Evolutionary conservation across 306 rosid species (phyloP), one percentile per base, ranked within the genome.

Genomic region (Bauhinia variegata): DNA sequence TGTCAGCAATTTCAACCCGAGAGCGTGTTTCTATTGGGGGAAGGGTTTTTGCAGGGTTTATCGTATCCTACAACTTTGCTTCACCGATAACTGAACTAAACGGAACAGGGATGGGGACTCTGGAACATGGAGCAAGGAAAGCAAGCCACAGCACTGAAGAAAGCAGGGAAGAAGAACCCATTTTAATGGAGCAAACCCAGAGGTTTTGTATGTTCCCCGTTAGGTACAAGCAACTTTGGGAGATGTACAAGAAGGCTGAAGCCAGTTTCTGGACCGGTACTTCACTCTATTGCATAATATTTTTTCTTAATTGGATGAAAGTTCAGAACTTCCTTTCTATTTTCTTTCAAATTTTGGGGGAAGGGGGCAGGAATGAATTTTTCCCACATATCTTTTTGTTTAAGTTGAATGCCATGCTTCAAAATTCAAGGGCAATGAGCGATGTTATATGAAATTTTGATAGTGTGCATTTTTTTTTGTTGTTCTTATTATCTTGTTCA

Each of bases 221-320:
- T 56, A 69, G 86, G 54, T 77, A 89, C 73, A 75, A 87, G 49
- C 85, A 87, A 56, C 63, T 92, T 30, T 92, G 97, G 97, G 95
- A 92, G 79, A 89, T 92, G 96, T 92, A 92, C 79, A 92, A 92
- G 77, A 92, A 92, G 78, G 95, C 96, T 19, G 44, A 75, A 79
- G 98, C 98, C 76, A 92, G 96, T 80, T 92, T 92, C 54, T 92
- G 98, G 96, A 92, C 95, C n/a, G 98, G 98, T 92, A 76, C 32
- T 50, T 66, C 33, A 31, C 31, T n/a, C 4, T 38, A 39, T 18
- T 18, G 49, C 30, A 3, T 60, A 36, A 10, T n/a, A n/a, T n/a
- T 28, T 51, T 49, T 73, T 54, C 63, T 39, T 10, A 54, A 60
- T 60, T 47, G 30, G 19, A 47, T 61, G 13, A 62, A 62, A 17